These are phyloP conservation scores for Suillus hirtellus DNA, from an alignment of 768 basidiomycete species.

Conservation along the genomic window DNA sequence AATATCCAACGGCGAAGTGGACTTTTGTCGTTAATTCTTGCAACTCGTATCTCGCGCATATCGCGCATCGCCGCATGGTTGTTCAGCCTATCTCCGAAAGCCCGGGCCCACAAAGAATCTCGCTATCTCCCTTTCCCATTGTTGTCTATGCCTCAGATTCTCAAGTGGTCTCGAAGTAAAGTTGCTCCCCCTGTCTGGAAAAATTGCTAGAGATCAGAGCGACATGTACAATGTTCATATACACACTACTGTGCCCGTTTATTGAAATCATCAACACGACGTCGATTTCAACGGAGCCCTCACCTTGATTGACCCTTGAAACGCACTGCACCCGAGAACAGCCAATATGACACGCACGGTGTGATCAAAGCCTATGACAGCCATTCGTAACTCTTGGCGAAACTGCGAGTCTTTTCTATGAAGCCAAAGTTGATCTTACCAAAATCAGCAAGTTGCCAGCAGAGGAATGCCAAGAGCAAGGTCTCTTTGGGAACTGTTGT, in stretches of 20 bases:
- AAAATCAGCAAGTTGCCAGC: conserved; percentile 73
- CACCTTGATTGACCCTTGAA: conserved; percentile 81
- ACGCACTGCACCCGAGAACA: conserved; percentile 67
- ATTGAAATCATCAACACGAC: not conserved
- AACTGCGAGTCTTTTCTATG: conserved; percentile 4
- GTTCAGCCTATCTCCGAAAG: conserved; percentile 73
- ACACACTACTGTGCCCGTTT: conserved; percentile 42
- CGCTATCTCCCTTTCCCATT: conserved; percentile 22
- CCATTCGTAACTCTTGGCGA: conserved; percentile 64
- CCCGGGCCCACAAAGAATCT: conserved; percentile 50
- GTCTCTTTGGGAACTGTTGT: conserved; percentile 45
- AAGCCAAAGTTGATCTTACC: conserved; percentile 41
- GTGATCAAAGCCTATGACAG: conserved; percentile 80
- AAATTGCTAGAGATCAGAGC: not conserved
- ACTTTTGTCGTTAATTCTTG: conserved; percentile 19
- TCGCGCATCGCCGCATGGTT: conserved; percentile 59
- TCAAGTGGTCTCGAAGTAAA: conserved; percentile 53
- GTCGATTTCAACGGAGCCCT: conserved; percentile 14
- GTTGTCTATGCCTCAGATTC: conserved; percentile 14
- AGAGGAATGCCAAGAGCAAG: conserved; percentile 50
- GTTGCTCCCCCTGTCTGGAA: conserved; percentile 63
- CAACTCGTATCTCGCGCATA: conserved; percentile 51
- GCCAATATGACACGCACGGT: conserved; percentile 63
- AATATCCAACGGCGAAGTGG: not conserved
- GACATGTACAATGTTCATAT: not conserved